Conservation (phyloP, 2,329 filamentous ascomycete species). For the Colletotrichum euphorbiae region DNA sequence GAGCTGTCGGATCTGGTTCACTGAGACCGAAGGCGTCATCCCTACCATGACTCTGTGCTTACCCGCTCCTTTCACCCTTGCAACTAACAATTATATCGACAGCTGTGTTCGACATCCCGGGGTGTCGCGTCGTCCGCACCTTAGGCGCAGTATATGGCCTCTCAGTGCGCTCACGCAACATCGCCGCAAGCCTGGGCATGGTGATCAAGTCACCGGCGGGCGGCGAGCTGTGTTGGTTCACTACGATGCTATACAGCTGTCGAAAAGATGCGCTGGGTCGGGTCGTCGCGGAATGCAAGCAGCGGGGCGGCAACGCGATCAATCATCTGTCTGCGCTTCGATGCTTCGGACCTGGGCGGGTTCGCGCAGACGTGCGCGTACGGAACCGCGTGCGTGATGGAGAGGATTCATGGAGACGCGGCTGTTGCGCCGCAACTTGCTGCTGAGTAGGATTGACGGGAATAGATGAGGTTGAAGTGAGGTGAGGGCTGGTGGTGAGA, state of each 20-base stretch:
- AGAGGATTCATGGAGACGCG: slow-evolving; percentile 60
- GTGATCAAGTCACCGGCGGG: slow-evolving; percentile 67
- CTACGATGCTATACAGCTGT: slow-evolving; percentile 68
- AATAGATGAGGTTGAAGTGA: neutral
- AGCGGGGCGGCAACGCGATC: slow-evolving; percentile 69
- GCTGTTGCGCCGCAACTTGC: slow-evolving; percentile 38
- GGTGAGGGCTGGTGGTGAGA: neutral
- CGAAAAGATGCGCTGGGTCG: slow-evolving; percentile 69
- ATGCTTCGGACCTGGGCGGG: slow-evolving; percentile 64
- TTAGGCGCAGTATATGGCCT: slow-evolving; percentile 70
- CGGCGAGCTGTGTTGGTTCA: slow-evolving; percentile 70
- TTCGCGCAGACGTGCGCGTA: slow-evolving; percentile 71
- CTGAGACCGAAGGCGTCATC: slow-evolving; percentile 71
- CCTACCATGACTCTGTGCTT: slow-evolving; percentile 63
- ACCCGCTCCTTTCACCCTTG: neutral
- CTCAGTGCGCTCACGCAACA: slow-evolving; percentile 68
- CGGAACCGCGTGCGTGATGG: slow-evolving; percentile 68
- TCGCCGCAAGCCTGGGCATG: slow-evolving; percentile 66
- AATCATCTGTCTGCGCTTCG: slow-evolving; percentile 70
- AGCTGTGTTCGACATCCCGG: slow-evolving; percentile 72
- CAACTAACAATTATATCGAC: neutral
- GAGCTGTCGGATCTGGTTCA: slow-evolving; percentile 65
- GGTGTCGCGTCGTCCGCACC: slow-evolving; percentile 67
- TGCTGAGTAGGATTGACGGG: neutral
- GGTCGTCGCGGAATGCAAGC: slow-evolving; percentile 67